Conservation (phyloP, 139 green algal genomes). For the Chlamydomonas asymmetrica region DNA sequence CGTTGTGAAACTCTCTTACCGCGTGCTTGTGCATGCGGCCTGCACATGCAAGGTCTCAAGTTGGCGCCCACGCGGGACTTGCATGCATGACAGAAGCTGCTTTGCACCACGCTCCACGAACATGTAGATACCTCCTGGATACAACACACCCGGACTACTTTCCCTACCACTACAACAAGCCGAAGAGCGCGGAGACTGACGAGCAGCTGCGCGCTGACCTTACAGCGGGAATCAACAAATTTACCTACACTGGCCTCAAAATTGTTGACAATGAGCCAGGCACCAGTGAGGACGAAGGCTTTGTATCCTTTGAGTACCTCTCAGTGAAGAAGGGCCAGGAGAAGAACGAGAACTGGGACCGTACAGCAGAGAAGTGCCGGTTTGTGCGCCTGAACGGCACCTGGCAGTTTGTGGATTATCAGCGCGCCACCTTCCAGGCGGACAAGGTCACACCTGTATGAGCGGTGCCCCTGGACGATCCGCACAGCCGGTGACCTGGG, state of each 20-base stretch:
- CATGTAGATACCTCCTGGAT: background rate
- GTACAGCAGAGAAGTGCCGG: constrained; percentile 18
- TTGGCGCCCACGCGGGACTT: background rate
- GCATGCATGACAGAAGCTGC: background rate
- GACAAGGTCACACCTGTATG: no score
- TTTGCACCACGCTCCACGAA: background rate
- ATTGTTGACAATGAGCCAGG: constrained; percentile 13
- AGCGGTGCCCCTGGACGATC: no score
- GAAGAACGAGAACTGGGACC: constrained; percentile 3
- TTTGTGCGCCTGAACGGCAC: background rate
- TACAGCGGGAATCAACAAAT: constrained; percentile 10
- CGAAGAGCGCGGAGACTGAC: constrained; percentile 1
- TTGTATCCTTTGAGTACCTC: constrained; percentile 28
- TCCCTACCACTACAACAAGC: constrained; percentile 12
- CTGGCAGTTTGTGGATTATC: constrained; percentile 25
- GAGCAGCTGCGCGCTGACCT: constrained; percentile 13
- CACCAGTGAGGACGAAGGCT: constrained; percentile 8
- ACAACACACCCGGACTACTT: constrained; percentile 27
- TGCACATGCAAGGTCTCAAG: background rate
- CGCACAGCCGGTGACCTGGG: no score
- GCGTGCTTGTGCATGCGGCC: background rate
- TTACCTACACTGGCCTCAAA: constrained; percentile 14
- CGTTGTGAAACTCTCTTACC: no score
- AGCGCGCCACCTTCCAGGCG: constrained; percentile 13
- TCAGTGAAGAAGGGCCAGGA: constrained; percentile 10